Evolutionary conservation across 805 yeast species (phyloP), one percentile per base, ranked within the genome.

Genomic region (Maudiozyma serrabonitensis): DNA sequence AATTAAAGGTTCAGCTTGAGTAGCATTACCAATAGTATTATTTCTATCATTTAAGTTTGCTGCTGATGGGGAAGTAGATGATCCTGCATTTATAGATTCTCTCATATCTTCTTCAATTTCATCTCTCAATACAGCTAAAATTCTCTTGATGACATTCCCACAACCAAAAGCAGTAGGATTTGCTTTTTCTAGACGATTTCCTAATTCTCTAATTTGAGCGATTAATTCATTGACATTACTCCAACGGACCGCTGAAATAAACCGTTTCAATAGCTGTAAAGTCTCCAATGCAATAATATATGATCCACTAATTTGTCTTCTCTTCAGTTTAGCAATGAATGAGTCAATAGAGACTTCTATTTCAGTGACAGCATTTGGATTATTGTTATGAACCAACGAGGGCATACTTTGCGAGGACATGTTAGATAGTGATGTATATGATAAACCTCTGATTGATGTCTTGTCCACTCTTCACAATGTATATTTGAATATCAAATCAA

Each of bases 201-300:
- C 99, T 18, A 90, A 78, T 49, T 74, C 72, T 58, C 95, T 80
- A 56, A 91, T 80, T 51, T 84, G 80, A 16, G 67, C 68, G 26
- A 91, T 82, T 53, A 91, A 73, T 52, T 86, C 88, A 51, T 79
- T 82, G 11, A 87, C 79, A 50, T 80, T 79, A 46, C 79, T 73
- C 98, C 98, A 93, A 63, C 96, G 75, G 1, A 93, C 87, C 12
- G 85, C 85, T 0, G 97, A 87, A 19, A 89, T 82, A 46, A 88
- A 93, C 64, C 96, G 78, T 79, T 87, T 84, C 53, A 93, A 68
- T 46, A 91, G 71, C 57, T 88, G 95, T 18, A 96, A 83, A 7
- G 96, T 87, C 48, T 86, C 93, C 37, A 87, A 72, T 0, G 98
- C 97, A 43, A 88, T 86, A 16, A 74, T 75, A 56, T 82, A 83